phyloP scores from a whole-genome alignment of 805 yeast genomes.

The Torulaspora quercuum region DNA sequence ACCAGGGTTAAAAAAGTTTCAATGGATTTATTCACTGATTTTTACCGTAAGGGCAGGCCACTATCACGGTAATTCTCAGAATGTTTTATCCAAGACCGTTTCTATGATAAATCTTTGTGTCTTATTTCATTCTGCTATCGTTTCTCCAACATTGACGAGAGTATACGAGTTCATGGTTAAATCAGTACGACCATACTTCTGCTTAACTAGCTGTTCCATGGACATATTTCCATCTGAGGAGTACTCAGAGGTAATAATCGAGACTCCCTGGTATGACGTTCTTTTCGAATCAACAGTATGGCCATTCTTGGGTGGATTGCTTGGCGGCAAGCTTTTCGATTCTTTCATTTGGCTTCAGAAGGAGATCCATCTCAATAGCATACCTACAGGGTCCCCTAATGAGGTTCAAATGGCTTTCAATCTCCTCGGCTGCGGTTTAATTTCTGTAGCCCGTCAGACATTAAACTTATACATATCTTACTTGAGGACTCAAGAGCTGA shows the following conservation, averaged over 20 bases:
- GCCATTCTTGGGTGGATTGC: slow-evolving; percentile 21
- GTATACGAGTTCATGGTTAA: slow-evolving; percentile 15
- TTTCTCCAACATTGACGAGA: slow-evolving; percentile 14
- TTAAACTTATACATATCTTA: slow-evolving; percentile 18
- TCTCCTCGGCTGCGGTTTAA: slow-evolving; percentile 26
- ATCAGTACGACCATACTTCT: slow-evolving; percentile 16
- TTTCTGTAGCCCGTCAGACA: slow-evolving; percentile 20
- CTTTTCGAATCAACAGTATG: slow-evolving; percentile 20
- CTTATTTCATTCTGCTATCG: slow-evolving; percentile 7
- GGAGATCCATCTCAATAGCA: slow-evolving; percentile 6
- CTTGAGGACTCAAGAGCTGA: slow-evolving; percentile 23
- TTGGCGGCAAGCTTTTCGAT: slow-evolving; percentile 18
- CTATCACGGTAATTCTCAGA: slow-evolving; percentile 5
- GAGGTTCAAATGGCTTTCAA: slow-evolving; percentile 27
- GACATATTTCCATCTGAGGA: slow-evolving; percentile 11
- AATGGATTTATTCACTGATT: slow-evolving; percentile 22
- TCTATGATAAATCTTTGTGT: slow-evolving; percentile 11
- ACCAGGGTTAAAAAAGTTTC: slow-evolving; percentile 11
- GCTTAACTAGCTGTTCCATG: slow-evolving; percentile 7
- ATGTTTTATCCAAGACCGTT: slow-evolving; percentile 6
- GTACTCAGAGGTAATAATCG: slow-evolving; percentile 16
- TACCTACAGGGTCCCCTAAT: slow-evolving; percentile 19
- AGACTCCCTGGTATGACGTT: slow-evolving; percentile 21
- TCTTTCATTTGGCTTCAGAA: slow-evolving; percentile 12
- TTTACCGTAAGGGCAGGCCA: slow-evolving; percentile 13